Conservation (phyloP, 2,329 filamentous ascomycete species). For the Trichoderma semiorbis region DNA sequence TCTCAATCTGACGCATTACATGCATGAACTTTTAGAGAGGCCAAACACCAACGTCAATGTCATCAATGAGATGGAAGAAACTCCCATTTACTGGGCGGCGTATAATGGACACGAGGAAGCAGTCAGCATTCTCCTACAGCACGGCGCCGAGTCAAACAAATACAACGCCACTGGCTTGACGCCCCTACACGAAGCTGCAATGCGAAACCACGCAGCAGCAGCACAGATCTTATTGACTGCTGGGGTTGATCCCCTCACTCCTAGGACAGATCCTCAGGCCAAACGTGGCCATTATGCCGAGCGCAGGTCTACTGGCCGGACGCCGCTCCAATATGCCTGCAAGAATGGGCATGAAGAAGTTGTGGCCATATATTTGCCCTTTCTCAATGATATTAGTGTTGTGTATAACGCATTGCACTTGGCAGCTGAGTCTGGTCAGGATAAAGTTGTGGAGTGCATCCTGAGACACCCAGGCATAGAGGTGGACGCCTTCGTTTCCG, state of each 20-base stretch:
- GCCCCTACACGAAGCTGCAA: constrained; percentile 36
- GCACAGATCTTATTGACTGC: constrained; percentile 32
- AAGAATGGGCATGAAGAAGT: constrained; percentile 26
- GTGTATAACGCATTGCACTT: constrained; percentile 28
- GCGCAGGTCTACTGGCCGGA: constrained; percentile 22
- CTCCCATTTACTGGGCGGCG: neutral
- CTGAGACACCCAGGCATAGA: constrained; percentile 31
- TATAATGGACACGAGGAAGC: neutral
- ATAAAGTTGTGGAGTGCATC: constrained; percentile 27
- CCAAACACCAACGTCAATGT: neutral
- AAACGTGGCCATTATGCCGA: neutral
- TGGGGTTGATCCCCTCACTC: constrained; percentile 33
- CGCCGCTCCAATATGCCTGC: constrained; percentile 33
- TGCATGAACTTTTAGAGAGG: neutral
- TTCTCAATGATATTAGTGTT: constrained; percentile 21
- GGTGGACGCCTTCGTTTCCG: constrained; percentile 27
- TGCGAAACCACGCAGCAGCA: constrained; percentile 28
- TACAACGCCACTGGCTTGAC: constrained; percentile 26
- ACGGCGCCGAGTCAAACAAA: neutral
- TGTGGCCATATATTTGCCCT: constrained; percentile 27
- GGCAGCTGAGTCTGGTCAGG: constrained; percentile 23
- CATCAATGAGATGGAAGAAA: neutral
- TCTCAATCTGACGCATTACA: neutral
- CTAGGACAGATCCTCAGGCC: constrained; percentile 22
- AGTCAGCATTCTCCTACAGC: neutral